These are phyloP conservation scores for Pelargonium fulgidum DNA, from an alignment of 441 rosid genomes.

Conservation along the genomic window DNA sequence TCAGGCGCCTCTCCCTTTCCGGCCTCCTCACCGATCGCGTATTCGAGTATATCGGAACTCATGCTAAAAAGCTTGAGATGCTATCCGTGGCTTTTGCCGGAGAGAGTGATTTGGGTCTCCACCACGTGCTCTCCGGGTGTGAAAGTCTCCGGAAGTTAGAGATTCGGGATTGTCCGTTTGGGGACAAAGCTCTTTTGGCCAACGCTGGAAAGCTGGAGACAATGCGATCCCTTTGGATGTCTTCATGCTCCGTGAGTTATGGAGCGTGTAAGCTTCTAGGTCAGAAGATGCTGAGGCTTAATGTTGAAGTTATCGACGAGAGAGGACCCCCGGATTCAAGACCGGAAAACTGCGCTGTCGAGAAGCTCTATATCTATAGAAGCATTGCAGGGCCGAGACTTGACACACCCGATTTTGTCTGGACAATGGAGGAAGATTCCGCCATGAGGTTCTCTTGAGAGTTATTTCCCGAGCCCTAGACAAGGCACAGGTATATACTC, in stretches of 20 bases:
- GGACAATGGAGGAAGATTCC: constrained; percentile 21
- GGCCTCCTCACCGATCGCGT: constrained; percentile 77
- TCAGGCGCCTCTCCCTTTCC: constrained; percentile 60
- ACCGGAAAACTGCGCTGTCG: constrained; percentile 52
- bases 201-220: constrained; percentile 87
- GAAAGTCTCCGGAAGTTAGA: constrained; percentile 78
- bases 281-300: constrained; percentile 59
- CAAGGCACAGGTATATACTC: too few relatives aligned
- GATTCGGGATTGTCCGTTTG: constrained; percentile 79
- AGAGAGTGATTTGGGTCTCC: constrained; percentile 71
- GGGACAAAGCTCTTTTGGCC: constrained; percentile 65
- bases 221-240: constrained; percentile 99
- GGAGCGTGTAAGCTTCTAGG: constrained; percentile 77
- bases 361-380: constrained; percentile 76
- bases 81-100: constrained; percentile 92
- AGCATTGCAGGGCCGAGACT: constrained; percentile 61
- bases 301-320: constrained; percentile 73
- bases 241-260: constrained; percentile 76
- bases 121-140: constrained; percentile 72
- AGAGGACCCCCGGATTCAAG: constrained; percentile 29
- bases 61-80: constrained; percentile 79
- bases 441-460: too few relatives aligned
- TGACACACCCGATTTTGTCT: constrained; percentile 70
- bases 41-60: constrained; percentile 71
- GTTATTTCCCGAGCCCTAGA: too few relatives aligned